Evolutionary conservation across 257 asterid genomes (phyloP).

Genomic region (Echium plantagineum): DNA sequence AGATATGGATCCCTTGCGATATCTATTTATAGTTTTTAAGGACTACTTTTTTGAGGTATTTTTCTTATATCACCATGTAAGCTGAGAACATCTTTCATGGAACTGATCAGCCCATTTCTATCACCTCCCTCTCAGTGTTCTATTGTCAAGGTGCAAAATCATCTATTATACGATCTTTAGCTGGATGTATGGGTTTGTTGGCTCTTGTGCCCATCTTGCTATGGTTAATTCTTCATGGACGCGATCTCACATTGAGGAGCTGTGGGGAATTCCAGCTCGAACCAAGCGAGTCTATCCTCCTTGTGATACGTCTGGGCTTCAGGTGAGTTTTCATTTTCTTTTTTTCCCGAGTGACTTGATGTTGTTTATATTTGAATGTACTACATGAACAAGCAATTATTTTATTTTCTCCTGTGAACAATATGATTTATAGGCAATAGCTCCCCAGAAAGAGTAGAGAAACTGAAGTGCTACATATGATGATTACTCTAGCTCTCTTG

Average conservation of each 20-base stretch:
- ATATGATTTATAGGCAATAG: background rate
- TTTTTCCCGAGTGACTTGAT: background rate
- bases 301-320: slow-evolving; percentile 85
- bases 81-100: too few species aligned
- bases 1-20: too few species aligned
- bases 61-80: too few species aligned
- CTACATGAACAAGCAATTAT: too few species aligned
- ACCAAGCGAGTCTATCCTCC: slow-evolving; percentile 85
- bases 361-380: background rate
- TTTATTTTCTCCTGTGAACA: background rate
- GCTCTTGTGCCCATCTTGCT: slow-evolving; percentile 72
- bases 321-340: slow-evolving; percentile 32
- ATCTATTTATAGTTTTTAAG: too few species aligned
- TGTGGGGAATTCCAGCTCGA: slow-evolving; percentile 79
- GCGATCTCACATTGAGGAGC: slow-evolving; percentile 68
- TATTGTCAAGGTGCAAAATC: slow-evolving; percentile 64
- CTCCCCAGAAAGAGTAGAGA: background rate
- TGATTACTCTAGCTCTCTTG: background rate
- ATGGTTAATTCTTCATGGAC: slow-evolving; percentile 99
- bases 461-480: background rate
- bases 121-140: slow-evolving; percentile 30
- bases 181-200: slow-evolving; percentile 80
- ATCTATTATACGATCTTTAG: slow-evolving; percentile 68
- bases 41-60: too few species aligned
- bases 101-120: too few species aligned